Evolutionary conservation across 805 yeast genomes (phyloP), one percentile per base, ranked within the genome.

Genomic region (Torulaspora indica): DNA sequence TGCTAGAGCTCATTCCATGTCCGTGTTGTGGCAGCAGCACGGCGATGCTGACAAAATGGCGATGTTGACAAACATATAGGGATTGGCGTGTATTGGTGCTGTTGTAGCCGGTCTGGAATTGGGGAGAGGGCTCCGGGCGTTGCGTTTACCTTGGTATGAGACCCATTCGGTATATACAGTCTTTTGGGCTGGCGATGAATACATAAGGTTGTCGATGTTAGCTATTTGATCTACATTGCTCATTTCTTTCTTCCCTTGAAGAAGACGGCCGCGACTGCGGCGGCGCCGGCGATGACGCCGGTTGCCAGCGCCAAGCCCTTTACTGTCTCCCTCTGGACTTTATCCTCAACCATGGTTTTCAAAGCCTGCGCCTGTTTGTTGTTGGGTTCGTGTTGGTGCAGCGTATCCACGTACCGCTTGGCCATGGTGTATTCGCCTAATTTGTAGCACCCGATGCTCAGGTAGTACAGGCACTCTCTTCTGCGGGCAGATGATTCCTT

Each of bases 241-340:
- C 39, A 56, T 38, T 46, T 53, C 44, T 44, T 57, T 29, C 48
- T 52, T 13, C 51, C 42, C 40, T 61, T 55, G 39, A 55, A 41
- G 22, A 60, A 38, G 18, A 57, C 33, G 8, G 63, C 60, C 13
- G 55, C 53, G 7, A 55, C 67, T 0, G 90, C 90, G 0, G 90
- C 85, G 4, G 91, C 93, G 2, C 86, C 75, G 1, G 96, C 96
- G 37, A 91, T 72, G 3, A 80, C 79, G 14, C 96, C 95, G 20
- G 95, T 85, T 0, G 88, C 82, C 22, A 93, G 72, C 0, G 95
- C 96, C 42, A 91, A 69, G 1, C 98, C 98, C 46, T 88, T 77
- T 44, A 91, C 70, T 0, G 97, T 95, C 60, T 95, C 96, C 56
- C 76, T 79, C 25, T 95, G 84, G 32, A 93, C 79, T 60, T 81